Conservation (phyloP, 805 yeast species). For the Suhomyces sp. region DNA sequence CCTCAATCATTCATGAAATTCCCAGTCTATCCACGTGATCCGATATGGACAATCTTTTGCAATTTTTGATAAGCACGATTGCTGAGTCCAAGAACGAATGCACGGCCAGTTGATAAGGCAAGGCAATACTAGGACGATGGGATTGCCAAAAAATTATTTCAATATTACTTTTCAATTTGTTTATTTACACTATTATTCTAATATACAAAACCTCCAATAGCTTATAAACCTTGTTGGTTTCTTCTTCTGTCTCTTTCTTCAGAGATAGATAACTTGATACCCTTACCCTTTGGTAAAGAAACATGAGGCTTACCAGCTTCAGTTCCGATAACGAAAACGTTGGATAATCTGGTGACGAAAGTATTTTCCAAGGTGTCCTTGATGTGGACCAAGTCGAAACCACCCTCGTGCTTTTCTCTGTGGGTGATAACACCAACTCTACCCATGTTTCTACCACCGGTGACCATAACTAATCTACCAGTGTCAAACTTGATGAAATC, state of each 20-base stretch:
- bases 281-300: slow-evolving; percentile 98
- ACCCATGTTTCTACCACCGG: slow-evolving; percentile 99
- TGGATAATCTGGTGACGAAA: slow-evolving; percentile 89
- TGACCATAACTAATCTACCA: slow-evolving; percentile 85
- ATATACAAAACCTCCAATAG: slow-evolving; percentile 1
- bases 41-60: no score
- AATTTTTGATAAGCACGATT: no score
- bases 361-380: slow-evolving; percentile 94
- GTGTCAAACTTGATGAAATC: slow-evolving; percentile 90
- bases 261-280: slow-evolving; percentile 92
- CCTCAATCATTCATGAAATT: no score
- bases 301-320: slow-evolving; percentile 93
- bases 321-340: slow-evolving; percentile 87
- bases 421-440: slow-evolving; percentile 94
- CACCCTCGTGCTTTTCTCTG: slow-evolving; percentile 98
- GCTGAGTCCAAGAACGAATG: no score
- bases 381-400: slow-evolving; percentile 95
- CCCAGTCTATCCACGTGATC: no score
- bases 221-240: slow-evolving; percentile 53
- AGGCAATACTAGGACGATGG: background rate
- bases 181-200: background rate
- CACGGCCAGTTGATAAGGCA: no score
- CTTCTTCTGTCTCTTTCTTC: slow-evolving; percentile 99
- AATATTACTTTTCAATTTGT: background rate
- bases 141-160: background rate